Conservation (phyloP, 73 alveolate genomes). For the Paramecium pentaurelia region DNA sequence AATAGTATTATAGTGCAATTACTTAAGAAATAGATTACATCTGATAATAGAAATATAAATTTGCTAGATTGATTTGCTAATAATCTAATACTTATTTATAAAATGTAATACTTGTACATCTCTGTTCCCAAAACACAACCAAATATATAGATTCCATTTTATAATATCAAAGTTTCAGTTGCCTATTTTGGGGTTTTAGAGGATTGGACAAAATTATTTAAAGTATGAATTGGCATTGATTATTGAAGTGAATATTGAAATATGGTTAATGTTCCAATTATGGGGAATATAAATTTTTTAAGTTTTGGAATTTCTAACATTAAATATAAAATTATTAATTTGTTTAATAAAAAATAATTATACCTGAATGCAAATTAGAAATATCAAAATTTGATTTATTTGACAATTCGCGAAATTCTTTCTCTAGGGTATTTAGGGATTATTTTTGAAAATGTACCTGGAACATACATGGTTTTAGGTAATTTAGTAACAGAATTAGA, state of each 20-base stretch:
- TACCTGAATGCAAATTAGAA: background rate
- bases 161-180: background rate
- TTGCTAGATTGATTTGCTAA: background rate
- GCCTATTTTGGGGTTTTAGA: background rate
- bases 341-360: background rate
- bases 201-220: background rate
- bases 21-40: background rate
- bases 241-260: background rate
- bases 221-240: background rate
- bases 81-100: background rate
- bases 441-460: slow-evolving; percentile 5
- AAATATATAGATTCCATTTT: background rate
- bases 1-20: background rate
- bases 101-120: background rate
- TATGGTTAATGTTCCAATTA: background rate
- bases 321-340: background rate
- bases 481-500: background rate
- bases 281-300: background rate
- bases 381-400: background rate
- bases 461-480: background rate
- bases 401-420: background rate
- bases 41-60: background rate
- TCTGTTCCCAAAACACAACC: background rate
- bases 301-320: background rate
- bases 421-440: slow-evolving; percentile 31